Base-by-base conservation (phyloP, 176 grass and related monocot genomes). In the Musa itinerans region DNA sequence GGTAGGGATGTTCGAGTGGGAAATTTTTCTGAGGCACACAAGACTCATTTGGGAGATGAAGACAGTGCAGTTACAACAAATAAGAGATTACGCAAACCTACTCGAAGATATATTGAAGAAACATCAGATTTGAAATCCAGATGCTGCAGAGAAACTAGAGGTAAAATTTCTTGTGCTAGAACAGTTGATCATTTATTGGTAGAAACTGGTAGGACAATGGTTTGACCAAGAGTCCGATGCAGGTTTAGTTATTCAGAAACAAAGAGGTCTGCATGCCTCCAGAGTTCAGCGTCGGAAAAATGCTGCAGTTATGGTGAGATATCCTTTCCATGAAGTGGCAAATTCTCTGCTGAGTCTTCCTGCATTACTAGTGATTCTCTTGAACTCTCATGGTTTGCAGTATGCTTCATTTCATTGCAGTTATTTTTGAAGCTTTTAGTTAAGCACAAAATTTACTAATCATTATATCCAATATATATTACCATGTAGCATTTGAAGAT, bases 91-190 rank as follows among this genome's bases (percentile, higher is more conserved):
- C 65, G 53, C 52, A 70, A 79, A 71, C 66, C 51, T 70, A 70
- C 66, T 56, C 65, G 53, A 27, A 70, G 77, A 59, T 70, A 70
- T 79, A 79, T 70, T 69, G 65, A 79, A 52, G 77, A 79, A 79
- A 70, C 65, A 58, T 70, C 52, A 34, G 65, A 79, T 57, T 52
- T 58, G 66, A 70, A 58, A 79, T 69, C 65, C 53, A 79, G 53
- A 57, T 29, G 77, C 66, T 70, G 66, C 54, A 70, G 24, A 70
- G 77, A 54, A 50, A 79, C 16, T 7, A 59, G 65, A 50, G 66
- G 66, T 59, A 59, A 59, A 19, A 52, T 17, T 21, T 49, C 53
- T 69, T 49, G 25, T 49, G 25, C 19, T 50, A 58, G 26, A 57
- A 23, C 23, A 50, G 51, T 49, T 70, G 22, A 20, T 23, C 1